Percentiles rank a stretch among this genome's conserved stretches.
Evolutionary conservation across 1,284 basidiomycete species (phyloP).

Genomic region (Somion occarium): DNA sequence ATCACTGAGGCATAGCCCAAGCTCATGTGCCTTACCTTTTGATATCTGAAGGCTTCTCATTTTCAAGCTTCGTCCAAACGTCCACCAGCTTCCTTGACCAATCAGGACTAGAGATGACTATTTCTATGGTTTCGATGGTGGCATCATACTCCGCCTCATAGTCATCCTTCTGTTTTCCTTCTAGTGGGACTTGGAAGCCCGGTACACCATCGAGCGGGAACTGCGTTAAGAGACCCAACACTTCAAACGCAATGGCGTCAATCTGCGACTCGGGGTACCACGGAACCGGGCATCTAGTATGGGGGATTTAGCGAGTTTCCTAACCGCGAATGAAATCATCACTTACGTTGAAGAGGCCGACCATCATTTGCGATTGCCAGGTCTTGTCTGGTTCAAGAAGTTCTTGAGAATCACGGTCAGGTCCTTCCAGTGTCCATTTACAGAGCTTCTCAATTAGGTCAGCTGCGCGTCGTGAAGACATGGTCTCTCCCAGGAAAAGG

Average conservation of each 20-base stretch:
- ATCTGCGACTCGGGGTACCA: slow-evolving; percentile 8
- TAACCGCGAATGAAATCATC: no score
- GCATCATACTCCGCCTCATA: slow-evolving; percentile 4
- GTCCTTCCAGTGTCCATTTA: slow-evolving; percentile 2
- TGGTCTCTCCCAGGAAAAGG: slow-evolving; percentile 3
- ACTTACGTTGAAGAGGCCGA: background rate
- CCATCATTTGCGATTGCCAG: slow-evolving; percentile 10
- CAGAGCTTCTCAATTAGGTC: slow-evolving; percentile 4
- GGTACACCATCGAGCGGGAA: slow-evolving; percentile 6
- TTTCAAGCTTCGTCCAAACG: slow-evolving; percentile 4
- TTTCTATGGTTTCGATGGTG: slow-evolving; percentile 1
- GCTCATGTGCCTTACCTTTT: background rate
- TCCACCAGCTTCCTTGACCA: slow-evolving; percentile 2
- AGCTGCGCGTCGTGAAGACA: slow-evolving; percentile 4
- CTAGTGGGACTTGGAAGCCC: background rate
- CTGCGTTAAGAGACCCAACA: slow-evolving; percentile 1
- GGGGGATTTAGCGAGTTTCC: slow-evolving; percentile 1
- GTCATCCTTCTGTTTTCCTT: background rate
- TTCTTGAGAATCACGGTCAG: background rate
- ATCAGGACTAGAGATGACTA: slow-evolving; percentile 3
- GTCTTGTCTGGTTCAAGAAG: slow-evolving; percentile 7
- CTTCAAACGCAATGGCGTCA: slow-evolving; percentile 7
- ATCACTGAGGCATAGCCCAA: background rate
- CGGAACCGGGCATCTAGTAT: slow-evolving; percentile 1
- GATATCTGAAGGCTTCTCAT: background rate